Conservation (phyloP, 768 basidiomycete genomes). For the Nevesoporus exiguus region DNA sequence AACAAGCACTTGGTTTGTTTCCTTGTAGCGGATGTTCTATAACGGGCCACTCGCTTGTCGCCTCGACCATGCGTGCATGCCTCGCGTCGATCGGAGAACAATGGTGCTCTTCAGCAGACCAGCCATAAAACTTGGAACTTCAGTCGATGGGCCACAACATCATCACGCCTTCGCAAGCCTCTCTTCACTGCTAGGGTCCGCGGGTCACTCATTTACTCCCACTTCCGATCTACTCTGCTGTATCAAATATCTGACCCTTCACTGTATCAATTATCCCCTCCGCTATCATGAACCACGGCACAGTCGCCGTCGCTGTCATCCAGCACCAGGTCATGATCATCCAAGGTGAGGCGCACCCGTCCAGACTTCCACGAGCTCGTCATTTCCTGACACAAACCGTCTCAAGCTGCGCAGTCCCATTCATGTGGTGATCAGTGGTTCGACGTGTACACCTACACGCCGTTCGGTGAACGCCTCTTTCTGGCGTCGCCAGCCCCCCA, state of each 20-base stretch:
- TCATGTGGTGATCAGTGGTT: slow-evolving; percentile 52
- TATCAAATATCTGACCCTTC: slow-evolving; percentile 15
- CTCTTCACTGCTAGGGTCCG: background rate
- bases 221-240: slow-evolving; percentile 4
- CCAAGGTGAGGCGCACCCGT: slow-evolving; percentile 44
- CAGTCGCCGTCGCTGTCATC: slow-evolving; percentile 65
- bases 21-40: background rate
- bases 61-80: background rate
- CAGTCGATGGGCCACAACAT: background rate
- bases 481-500: slow-evolving; percentile 55
- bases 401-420: slow-evolving; percentile 55
- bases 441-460: slow-evolving; percentile 62
- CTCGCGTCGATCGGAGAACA: slow-evolving; percentile 13
- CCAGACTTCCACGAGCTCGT: background rate
- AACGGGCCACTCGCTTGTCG: slow-evolving; percentile 18
- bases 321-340: slow-evolving; percentile 66
- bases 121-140: slow-evolving; percentile 20
- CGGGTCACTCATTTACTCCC: slow-evolving; percentile 4
- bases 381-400: slow-evolving; percentile 3
- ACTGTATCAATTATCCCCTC: slow-evolving; percentile 15
- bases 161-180: slow-evolving; percentile 1
- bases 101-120: slow-evolving; percentile 4
- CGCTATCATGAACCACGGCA: slow-evolving; percentile 49
- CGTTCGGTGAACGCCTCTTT: slow-evolving; percentile 65
- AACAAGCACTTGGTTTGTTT: no score